phyloP scores from a whole-genome alignment of 352 stramenopile species.

The Phytophthora lateralis region DNA sequence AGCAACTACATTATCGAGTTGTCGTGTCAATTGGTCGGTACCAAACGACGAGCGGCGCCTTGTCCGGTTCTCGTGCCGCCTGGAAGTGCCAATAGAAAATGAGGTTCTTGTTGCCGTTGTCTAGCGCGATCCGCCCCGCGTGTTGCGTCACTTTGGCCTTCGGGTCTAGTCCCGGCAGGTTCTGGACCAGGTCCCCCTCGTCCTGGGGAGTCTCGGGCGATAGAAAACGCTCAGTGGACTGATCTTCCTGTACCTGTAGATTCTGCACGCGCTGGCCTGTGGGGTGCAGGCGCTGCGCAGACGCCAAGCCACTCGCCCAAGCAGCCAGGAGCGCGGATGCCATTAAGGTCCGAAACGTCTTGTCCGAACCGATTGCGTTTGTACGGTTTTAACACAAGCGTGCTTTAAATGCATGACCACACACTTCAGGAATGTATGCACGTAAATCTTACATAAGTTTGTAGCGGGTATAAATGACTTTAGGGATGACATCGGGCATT shows the following conservation, averaged over 20 bases:
- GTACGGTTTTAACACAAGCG: not conserved
- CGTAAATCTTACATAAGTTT: not conserved
- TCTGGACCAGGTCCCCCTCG: slow-evolving; percentile 47
- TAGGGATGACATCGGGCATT: not conserved
- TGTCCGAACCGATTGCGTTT: not conserved
- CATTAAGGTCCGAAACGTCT: not conserved
- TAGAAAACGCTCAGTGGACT: slow-evolving; percentile 7
- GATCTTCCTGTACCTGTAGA: slow-evolving; percentile 5
- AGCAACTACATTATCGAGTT: not conserved
- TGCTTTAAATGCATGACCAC: too few relatives aligned
- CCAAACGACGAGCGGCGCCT: slow-evolving; percentile 73
- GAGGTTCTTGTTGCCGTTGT: slow-evolving; percentile 50
- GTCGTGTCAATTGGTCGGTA: slow-evolving; percentile 22
- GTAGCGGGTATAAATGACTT: too few relatives aligned
- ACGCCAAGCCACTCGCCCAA: slow-evolving; percentile 9
- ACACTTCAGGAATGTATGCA: not conserved
- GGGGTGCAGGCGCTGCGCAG: slow-evolving; percentile 39
- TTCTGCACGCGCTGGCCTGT: slow-evolving; percentile 10
- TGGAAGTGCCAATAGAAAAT: slow-evolving; percentile 88
- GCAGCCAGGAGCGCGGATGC: slow-evolving; percentile 6
- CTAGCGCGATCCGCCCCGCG: slow-evolving; percentile 61
- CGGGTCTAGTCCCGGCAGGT: slow-evolving; percentile 60
- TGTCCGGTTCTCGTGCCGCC: slow-evolving; percentile 48
- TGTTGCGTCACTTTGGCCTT: slow-evolving; percentile 65
- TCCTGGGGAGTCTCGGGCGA: slow-evolving; percentile 3